Base-by-base conservation (phyloP, 2,329 filamentous ascomycete species). In the Colletotrichum sublineola region DNA sequence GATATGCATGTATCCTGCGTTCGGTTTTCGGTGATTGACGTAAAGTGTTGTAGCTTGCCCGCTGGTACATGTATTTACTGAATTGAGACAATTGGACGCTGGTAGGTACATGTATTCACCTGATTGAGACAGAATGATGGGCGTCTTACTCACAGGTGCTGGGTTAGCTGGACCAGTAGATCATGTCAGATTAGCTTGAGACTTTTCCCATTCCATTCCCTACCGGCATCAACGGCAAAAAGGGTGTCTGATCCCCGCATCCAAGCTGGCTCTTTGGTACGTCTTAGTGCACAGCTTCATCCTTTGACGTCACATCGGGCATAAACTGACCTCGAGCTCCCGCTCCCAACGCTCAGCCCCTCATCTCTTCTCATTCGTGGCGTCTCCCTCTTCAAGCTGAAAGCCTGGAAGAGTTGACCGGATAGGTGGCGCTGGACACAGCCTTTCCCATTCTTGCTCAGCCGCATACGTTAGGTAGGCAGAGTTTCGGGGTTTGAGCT, bases 241-340 rank as follows among this genome's bases (percentile, higher is more conserved):
- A 67, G 50, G 2, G 14, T 44, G 44, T 38, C 60, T 18, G 33
- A 29, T 38, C 33, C 31, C 44, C 14, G 31, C 29, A 29, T 11
- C n/a, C 44, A 15, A 38, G n/a, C 42, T 33, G 0, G 31, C 6
- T 42, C 24, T 55, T 12, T 31, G 52, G 15, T 6, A 11, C 24
- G 12, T n/a, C 5, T 44, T 18, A 15, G 42, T 40, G 53, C 29
- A 38, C 52, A 36, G 53, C 44, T 52, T 42, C 64, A 52, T 67
- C 55, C 55, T 20, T 67, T 50, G 63, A 67, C 64, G 56, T 52
- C 33, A 66, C 50, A 3, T n/a, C n/a, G 24, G 52, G 55, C 29
- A 18, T 31, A 24, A 60, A 38, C 52, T 48, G 63, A 57, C 53
- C 18, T 24, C 9, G 3, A 36, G 20, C 55, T 57, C 40, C 14